These are phyloP conservation scores for Alternaria triticina DNA, from an alignment of 2,329 filamentous ascomycete genomes.

Conservation along the genomic window DNA sequence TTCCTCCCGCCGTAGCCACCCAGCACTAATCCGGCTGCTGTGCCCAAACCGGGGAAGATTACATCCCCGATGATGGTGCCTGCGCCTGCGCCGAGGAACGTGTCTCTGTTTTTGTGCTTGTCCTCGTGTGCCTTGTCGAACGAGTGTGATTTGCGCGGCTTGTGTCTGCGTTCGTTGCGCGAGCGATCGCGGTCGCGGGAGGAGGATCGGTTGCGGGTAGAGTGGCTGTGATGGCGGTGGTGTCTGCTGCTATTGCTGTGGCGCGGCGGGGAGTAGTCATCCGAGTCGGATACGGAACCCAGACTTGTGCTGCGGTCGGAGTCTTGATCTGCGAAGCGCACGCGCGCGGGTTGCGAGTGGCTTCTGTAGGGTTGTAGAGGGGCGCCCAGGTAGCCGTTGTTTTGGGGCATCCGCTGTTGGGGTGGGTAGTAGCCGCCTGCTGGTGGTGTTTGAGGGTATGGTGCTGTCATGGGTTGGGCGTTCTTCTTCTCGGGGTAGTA, in stretches of 20 bases:
- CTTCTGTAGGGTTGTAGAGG: conserved; percentile 35
- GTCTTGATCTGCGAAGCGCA: conserved; percentile 38
- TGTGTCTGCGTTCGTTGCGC: conserved; percentile 3
- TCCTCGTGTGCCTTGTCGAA: conserved; percentile 15
- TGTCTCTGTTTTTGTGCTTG: conserved; percentile 42
- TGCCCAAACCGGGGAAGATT: conserved; percentile 54
- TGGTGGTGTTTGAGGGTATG: conserved; percentile 30
- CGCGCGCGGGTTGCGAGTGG: conserved; percentile 43
- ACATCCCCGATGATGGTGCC: conserved; percentile 54
- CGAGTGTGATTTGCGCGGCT: not conserved
- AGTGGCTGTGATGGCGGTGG: conserved; percentile 17
- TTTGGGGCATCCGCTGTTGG: conserved; percentile 16
- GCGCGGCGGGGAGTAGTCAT: conserved; percentile 20
- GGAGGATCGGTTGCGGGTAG: conserved; percentile 8
- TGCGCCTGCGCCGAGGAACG: conserved; percentile 54
- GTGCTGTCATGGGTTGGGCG: conserved; percentile 11
- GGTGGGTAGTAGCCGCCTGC: conserved; percentile 18
- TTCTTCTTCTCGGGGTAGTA: conserved; percentile 9
- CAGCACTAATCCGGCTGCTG: conserved; percentile 46
- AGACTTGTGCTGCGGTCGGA: conserved; percentile 26
- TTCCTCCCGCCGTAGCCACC: conserved; percentile 53
- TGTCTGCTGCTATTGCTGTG: conserved; percentile 21
- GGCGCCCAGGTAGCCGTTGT: conserved; percentile 31
- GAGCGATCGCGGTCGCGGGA: conserved; percentile 8
- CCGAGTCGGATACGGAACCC: conserved; percentile 25